Conservation (phyloP, 2,329 filamentous ascomycete species). For the Botrytis fabae region DNA sequence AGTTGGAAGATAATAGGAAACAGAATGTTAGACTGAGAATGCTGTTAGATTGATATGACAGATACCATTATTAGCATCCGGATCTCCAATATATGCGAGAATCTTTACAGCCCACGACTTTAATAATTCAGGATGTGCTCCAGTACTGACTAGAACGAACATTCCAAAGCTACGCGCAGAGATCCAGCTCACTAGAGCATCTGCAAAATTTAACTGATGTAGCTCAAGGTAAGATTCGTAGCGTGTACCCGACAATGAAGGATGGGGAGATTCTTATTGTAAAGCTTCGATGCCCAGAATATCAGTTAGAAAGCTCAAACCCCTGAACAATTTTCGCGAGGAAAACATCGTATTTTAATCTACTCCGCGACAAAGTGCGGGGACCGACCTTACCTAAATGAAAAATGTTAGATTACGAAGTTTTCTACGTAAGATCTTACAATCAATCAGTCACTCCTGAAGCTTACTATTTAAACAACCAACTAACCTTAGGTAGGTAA, state of each 20-base stretch:
- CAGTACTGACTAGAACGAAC: background rate
- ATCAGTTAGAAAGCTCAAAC: background rate
- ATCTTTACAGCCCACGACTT: background rate
- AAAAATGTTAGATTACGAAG: background rate
- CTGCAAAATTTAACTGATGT: background rate
- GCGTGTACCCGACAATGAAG: background rate
- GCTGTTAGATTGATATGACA: background rate
- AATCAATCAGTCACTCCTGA: background rate
- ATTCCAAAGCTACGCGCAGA: background rate
- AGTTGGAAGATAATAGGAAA: background rate
- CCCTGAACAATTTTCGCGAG: background rate
- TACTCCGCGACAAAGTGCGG: background rate
- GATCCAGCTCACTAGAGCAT: background rate
- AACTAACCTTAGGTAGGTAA: background rate
- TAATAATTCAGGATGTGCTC: background rate
- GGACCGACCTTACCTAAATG: background rate
- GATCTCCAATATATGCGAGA: background rate
- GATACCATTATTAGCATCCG: background rate
- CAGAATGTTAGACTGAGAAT: background rate
- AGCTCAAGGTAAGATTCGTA: background rate
- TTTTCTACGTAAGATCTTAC: background rate
- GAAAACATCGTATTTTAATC: background rate
- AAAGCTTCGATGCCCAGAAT: background rate
- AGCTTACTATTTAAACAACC: background rate
- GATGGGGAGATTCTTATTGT: background rate